Base-by-base conservation (phyloP, 225 moss, liverwort and hornwort species). In the Marchantia polymorpha region DNA sequence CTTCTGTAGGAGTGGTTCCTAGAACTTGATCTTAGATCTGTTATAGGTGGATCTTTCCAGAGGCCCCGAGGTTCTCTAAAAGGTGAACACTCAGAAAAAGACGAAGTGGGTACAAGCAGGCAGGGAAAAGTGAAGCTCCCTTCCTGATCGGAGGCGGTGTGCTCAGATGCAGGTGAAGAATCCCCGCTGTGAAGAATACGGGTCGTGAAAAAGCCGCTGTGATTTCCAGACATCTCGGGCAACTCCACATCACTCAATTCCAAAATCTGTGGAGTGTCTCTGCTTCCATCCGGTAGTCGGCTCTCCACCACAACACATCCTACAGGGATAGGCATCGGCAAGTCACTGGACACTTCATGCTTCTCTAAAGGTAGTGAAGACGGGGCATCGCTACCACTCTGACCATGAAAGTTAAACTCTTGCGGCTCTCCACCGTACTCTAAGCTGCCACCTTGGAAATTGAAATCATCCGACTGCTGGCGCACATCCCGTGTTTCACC, bases 91-190 rank as follows among this genome's bases (percentile, higher is more conserved):
- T 83, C 86, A 22, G 78, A 22, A 78, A 75, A 79, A 12, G 81
- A 79, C 23, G 80, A 71, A 60, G 70, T n/a, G 25, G 77, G 83
- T 29, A 46, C 78, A 15, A 66, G 17, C 30, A 87, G 52, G 61
- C 83, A 66, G 10, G 86, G 86, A 46, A 87, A 87, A 26, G 81
- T 87, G 54, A 87, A 87, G 72, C 83, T 69, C 16, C 81, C 81
- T 81, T 86, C 86, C 31, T 80, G 77, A 71, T 86, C 86, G 23
- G 74, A 77, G 77, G 77, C 47, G 72, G 67, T 48, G 47, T 73
- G 55, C 11, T 64, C 66, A 49, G 48, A 49, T 26, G 78, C 66
- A 72, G 79, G 51, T 31, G 82, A 76, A 47, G 82, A 64, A 67
- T 54, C 79, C 14, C 71, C 64, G 29, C 31, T 79, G 76, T 66